Percentiles rank a stretch among this genome's conserved stretches.
These are phyloP conservation scores for Phytophthora ramorum DNA, from an alignment of 352 stramenopile genomes.

Conservation along the genomic window DNA sequence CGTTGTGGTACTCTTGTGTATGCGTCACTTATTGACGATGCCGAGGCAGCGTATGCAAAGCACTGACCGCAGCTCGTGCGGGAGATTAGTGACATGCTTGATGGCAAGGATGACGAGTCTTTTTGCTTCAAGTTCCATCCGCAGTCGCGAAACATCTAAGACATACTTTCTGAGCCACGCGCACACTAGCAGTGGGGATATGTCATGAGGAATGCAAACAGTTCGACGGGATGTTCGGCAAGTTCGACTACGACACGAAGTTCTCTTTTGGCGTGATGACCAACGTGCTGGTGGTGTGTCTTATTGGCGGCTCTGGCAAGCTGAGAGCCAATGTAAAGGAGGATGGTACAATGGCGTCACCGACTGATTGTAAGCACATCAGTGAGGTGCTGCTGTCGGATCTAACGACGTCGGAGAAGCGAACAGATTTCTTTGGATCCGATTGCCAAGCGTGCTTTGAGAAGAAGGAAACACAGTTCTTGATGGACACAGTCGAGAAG, in stretches of 20 bases:
- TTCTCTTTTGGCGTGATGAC: background rate
- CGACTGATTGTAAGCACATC: background rate
- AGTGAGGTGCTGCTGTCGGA: conserved; percentile 1
- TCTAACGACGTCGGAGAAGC: conserved; percentile 2
- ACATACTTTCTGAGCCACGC: background rate
- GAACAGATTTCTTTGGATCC: background rate
- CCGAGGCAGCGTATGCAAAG: background rate
- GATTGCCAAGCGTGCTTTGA: background rate
- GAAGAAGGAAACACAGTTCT: background rate
- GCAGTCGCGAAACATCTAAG: background rate
- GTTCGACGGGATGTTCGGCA: background rate
- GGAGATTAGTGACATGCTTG: background rate
- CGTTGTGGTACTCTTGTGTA: background rate
- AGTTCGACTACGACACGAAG: background rate
- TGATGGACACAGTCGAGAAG: background rate
- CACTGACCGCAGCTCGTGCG: background rate
- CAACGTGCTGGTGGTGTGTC: background rate
- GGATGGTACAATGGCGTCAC: background rate
- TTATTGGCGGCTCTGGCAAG: background rate
- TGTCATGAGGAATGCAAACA: background rate
- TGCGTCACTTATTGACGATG: background rate
- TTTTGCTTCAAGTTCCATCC: conserved; percentile 2
- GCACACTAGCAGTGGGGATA: background rate
- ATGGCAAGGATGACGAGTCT: background rate
- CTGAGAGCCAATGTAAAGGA: background rate